Evolutionary conservation across 192 early-diverging fungal species (phyloP), one percentile per base, ranked within the genome.

Genomic region (Spizellomyces punctatus): DNA sequence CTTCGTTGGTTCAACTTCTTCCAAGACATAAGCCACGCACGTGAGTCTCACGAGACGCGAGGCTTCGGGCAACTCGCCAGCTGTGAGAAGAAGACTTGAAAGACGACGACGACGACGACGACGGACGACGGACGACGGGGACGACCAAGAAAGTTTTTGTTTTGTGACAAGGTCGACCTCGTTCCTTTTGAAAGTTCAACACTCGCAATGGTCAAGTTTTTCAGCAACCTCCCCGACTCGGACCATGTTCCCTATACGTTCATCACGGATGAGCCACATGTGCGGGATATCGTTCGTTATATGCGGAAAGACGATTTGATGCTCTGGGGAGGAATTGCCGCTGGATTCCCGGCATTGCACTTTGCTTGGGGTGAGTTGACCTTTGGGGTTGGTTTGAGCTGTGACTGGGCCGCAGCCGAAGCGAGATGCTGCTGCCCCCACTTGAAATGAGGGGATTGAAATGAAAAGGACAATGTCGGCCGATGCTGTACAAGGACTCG

Each of bases 251-350:
- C 91, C 54, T 95, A 91, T 83, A 89, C 87, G 45, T 85, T 94
- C 75, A 93, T 98, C 73, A 93, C 91, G 79, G 89, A 87, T 59
- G 92, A 98, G 75, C 96, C 96, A 27, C 92, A 95, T 76, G 91
- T 98, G 77, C 83, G 75, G 72, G 89, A 93, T 58, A 93, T 98
- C 2, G 83, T 98, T 64, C 79, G 91, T 49, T 98, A 96, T 86
- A 92, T 98, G 76, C 89, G 96, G 58, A 72, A 87, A 46, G 84
- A 85, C 14, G 96, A 98, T 81, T 89, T 90, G 67, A 85, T 76
- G 48, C 71, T 85, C 50, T 83, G 86, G 79, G 89, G 81, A 55
- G 88, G 79, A 6, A 71, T 89, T 21, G 87, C 86, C 8, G 84
- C 84, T 41, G 78, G 83, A 45, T 92, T 88, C 47, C 96, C 96